These are phyloP conservation scores for Pichia sp. DNA, from an alignment of 1,139 yeast genomes.

Conservation along the genomic window DNA sequence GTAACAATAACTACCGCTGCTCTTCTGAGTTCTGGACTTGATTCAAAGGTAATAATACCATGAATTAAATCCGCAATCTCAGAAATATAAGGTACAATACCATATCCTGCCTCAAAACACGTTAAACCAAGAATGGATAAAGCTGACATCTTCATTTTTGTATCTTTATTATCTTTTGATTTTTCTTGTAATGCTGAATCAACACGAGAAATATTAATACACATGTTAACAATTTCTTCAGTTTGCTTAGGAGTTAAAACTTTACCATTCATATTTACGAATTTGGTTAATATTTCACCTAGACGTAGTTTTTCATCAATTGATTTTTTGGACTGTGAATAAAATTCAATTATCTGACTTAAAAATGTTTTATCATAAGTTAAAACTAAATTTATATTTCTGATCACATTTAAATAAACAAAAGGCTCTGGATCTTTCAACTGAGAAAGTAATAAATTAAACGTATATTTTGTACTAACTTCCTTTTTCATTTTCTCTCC, in stretches of 20 bases:
- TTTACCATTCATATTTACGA: slow-evolving; percentile 44
- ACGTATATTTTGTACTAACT: slow-evolving; percentile 45
- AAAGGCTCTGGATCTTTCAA: slow-evolving; percentile 79
- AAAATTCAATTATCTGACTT: slow-evolving; percentile 33
- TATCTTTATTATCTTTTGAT: slow-evolving; percentile 37
- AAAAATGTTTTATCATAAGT: slow-evolving; percentile 28
- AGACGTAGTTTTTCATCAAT: slow-evolving; percentile 65
- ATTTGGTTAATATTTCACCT: slow-evolving; percentile 73
- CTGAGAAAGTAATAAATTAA: slow-evolving; percentile 58
- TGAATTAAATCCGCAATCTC: slow-evolving; percentile 69
- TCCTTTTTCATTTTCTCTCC: slow-evolving; percentile 38
- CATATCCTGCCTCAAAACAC: slow-evolving; percentile 39
- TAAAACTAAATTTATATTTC: slow-evolving; percentile 57
- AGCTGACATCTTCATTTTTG: slow-evolving; percentile 72
- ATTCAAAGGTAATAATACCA: slow-evolving; percentile 63
- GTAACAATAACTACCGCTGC: slow-evolving; percentile 66
- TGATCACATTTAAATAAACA: slow-evolving; percentile 75
- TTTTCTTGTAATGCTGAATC: slow-evolving; percentile 30
- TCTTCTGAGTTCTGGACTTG: slow-evolving; percentile 51
- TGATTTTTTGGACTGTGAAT: slow-evolving; percentile 18
- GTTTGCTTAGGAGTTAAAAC: slow-evolving; percentile 32
- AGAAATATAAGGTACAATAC: slow-evolving; percentile 37
- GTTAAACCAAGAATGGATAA: slow-evolving; percentile 72
- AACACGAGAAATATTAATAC: slow-evolving; percentile 32
- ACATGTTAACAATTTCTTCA: slow-evolving; percentile 32